Evolutionary conservation across 2,329 filamentous ascomycete species (phyloP), one percentile per base, ranked within the genome.

Genomic region (Hirsutella thompsonii): DNA sequence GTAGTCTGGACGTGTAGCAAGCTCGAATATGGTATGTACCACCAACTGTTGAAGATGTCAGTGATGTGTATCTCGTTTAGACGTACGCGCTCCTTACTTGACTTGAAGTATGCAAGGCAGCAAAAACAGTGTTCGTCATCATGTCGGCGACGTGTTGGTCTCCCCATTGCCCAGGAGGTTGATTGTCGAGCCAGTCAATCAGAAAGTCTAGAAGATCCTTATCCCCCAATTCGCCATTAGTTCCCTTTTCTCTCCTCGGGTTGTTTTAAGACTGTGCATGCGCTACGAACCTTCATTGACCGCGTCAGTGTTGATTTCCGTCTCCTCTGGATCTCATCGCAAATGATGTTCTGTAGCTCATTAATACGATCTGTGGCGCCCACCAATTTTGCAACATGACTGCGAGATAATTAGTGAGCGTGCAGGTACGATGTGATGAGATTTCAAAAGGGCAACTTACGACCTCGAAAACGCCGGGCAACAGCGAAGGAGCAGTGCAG

Each of bases 121-220:
- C 46, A 16, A 46, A 47, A 13, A 47, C 43, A 8, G 38, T 35
- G 18, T 38, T 44, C 28, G 39, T 42, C 39, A 47, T 44, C 42
- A 46, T 44, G 9, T 45, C 37, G 2, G 39, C 34, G 5, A 45
- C 30, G 16, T 47, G 39, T 29, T 29, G 23, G 28, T 45, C 46
- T 6, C 38, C 38, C 40, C 36, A 44, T 2, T 21, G 16, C 5
- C 20, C 20, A 8, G 28, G 21, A 9, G 14, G 30, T 14, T 40
- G 42, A 18, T 44, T 29, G 18, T 47, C 43, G n/a, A 41, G 23
- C 46, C 46, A 47, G 21, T 39, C 39, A 16, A 46, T 43, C 2
- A 38, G 21, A 23, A 37, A 47, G 30, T 47, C 46, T 18, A 47
- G 37, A 13, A 47, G 29, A 26, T 47, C 44, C 46, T 47, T 4